A percentile compares a stretch with the other conserved stretches of the same genome.
Evolutionary conservation across 2,329 filamentous ascomycete genomes (phyloP).

Genomic region (Exophiala viscosa): DNA sequence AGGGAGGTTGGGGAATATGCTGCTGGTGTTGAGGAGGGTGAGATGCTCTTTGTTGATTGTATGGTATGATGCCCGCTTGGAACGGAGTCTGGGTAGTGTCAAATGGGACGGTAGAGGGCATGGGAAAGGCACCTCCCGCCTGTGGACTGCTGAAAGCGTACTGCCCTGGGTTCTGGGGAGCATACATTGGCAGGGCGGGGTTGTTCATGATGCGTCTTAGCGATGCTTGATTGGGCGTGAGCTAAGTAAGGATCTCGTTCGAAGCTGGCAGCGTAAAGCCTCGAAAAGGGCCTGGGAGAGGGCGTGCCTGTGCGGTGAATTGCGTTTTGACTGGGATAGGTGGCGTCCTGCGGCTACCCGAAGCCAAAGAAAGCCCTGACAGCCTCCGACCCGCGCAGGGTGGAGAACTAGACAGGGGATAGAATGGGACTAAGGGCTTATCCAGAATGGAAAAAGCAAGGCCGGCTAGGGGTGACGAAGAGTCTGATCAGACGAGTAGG

Average conservation of each 20-base stretch:
- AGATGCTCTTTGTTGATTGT: slow-evolving; percentile 18
- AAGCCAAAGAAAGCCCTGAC: slow-evolving; percentile 11
- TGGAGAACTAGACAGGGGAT: not conserved
- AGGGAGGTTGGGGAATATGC: slow-evolving; percentile 18
- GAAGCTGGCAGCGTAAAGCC: slow-evolving; percentile 17
- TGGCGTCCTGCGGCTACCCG: slow-evolving; percentile 13
- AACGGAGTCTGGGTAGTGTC: slow-evolving; percentile 24
- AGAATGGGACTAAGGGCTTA: not conserved
- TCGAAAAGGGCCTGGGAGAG: slow-evolving; percentile 11
- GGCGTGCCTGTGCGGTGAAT: slow-evolving; percentile 16
- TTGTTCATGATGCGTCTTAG: slow-evolving; percentile 25
- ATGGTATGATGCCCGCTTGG: slow-evolving; percentile 20
- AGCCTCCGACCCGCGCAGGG: not conserved
- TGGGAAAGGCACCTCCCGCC: slow-evolving; percentile 9
- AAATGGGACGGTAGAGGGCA: slow-evolving; percentile 18
- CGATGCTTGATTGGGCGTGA: slow-evolving; percentile 20
- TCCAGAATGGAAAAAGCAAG: not conserved
- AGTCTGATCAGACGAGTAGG: no score
- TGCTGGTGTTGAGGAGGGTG: slow-evolving; percentile 23
- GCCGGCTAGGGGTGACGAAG: not conserved
- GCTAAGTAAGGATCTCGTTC: slow-evolving; percentile 15
- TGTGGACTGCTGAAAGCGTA: slow-evolving; percentile 19
- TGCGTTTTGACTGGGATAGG: slow-evolving; percentile 12
- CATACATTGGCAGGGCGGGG: slow-evolving; percentile 26
- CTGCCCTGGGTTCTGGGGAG: slow-evolving; percentile 11